Percentiles rank a stretch among this genome's conserved stretches.
Conservation (phyloP, 441 rosid species). For the Hypseocharis bilobata region DNA sequence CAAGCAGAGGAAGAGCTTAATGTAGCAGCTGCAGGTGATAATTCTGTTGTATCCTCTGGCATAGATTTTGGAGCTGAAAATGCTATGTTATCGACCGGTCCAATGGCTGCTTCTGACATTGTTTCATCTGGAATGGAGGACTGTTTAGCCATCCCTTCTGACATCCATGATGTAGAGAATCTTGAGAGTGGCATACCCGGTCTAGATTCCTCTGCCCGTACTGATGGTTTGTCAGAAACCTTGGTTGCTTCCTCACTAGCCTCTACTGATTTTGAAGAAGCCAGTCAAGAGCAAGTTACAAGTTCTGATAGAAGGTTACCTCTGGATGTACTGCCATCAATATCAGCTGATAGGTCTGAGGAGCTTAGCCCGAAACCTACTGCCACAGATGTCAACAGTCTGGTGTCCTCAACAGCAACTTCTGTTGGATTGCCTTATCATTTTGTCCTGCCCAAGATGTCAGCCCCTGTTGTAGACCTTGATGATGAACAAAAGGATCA, state of each 20-base stretch:
- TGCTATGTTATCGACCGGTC: constrained; percentile 33
- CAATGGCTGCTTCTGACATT: constrained; percentile 41
- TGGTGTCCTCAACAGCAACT: constrained; percentile 56
- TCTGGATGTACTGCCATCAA: constrained; percentile 45
- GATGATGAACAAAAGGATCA: constrained; percentile 74
- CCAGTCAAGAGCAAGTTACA: constrained; percentile 51
- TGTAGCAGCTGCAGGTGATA: constrained; percentile 23
- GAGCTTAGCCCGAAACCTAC: constrained; percentile 70
- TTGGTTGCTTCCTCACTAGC: constrained; percentile 48
- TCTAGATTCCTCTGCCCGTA: constrained; percentile 54
- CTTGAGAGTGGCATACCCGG: constrained; percentile 79
- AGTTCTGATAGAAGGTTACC: constrained; percentile 45
- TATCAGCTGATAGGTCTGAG: constrained; percentile 72
- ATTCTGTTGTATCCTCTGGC: constrained; percentile 26
- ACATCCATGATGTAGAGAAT: constrained; percentile 36
- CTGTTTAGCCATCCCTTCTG: constrained; percentile 33
- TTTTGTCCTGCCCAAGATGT: constrained; percentile 74
- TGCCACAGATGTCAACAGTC: constrained; percentile 37
- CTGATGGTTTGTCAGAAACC: constrained; percentile 49
- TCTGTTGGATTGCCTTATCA: constrained; percentile 42
- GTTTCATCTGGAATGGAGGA: constrained; percentile 36
- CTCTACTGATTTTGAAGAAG: constrained; percentile 56
- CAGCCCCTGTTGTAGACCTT: constrained; percentile 78
- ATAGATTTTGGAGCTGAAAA: constrained; percentile 41
- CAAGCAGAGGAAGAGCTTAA: constrained; percentile 44